Evolutionary conservation across 2,329 filamentous ascomycete species (phyloP), one percentile per base, ranked within the genome.

Genomic region (Tolypocladium album): DNA sequence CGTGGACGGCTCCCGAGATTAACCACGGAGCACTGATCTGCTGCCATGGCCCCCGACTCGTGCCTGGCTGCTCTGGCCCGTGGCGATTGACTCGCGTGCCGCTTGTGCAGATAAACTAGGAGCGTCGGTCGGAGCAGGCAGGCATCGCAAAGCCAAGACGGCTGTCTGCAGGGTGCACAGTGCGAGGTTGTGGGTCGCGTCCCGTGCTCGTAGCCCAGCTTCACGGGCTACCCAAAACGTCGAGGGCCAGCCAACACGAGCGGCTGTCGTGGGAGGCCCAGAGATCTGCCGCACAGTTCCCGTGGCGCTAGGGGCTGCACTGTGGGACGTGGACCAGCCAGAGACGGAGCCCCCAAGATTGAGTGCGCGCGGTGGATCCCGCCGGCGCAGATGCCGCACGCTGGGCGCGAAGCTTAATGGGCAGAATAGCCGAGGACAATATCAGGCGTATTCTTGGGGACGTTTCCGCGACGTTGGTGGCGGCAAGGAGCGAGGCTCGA

Each of bases 241-340:
- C 17, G 27, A 17, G 20, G 24, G 36, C 58, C 27, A 36, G 36
- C 58, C 27, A 27, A 42, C 27, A 15, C 24, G 39, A 47, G 47
- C 24, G 31, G 47, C 47, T 11, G 7, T 31, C 15, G 7, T 15
- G 24, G 24, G 12, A 22, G 55, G 27, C 34, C 36, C 53, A 57
- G 43, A 57, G 40, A 60, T 60, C 55, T 60, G 59, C 59, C 59
- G 59, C 59, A 60, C 59, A 60, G 59, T 60, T 60, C 59, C 59
- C 59, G 59, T n/a, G 15, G 36, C 55, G 39, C 55, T 39, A 34
- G 38, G 38, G 39, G 22, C 24, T 31, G 55, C 55, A 57, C 55
- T 57, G 55, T 57, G 39, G 24, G 39, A 20, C 39, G 20, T 42
- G 3, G 36, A 31, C 27, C 27, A 31, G 27, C 27, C 27, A 31